Conservation (phyloP, 257 asterid genomes). For the Solanum chmielewskii region DNA sequence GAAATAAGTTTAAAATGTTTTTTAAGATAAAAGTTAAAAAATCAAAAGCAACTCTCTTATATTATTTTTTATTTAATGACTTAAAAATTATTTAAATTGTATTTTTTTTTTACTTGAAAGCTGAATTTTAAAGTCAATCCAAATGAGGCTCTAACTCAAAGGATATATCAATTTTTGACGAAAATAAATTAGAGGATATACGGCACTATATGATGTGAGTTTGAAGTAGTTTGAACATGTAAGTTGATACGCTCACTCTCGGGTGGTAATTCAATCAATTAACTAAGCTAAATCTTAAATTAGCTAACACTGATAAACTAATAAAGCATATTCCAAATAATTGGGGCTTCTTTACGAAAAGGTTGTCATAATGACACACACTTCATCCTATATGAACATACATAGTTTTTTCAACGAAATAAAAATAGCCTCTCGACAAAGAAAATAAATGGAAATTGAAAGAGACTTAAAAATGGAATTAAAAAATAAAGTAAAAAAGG, state of each 20-base stretch:
- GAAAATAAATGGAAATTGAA: neutral
- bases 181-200: too few relatives aligned
- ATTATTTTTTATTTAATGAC: too few relatives aligned
- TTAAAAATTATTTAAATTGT: too few relatives aligned
- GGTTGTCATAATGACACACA: neutral
- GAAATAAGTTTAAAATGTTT: too few relatives aligned
- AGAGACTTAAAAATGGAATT: neutral
- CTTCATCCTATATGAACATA: neutral
- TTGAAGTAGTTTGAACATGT: too few relatives aligned
- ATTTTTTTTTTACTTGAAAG: too few relatives aligned
- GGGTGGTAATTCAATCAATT: neutral
- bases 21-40: too few relatives aligned
- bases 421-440: neutral
- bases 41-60: accelerated
- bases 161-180: too few relatives aligned
- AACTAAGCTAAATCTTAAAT: neutral
- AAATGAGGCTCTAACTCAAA: too few relatives aligned
- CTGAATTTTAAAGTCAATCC: too few relatives aligned
- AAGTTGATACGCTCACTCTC: too few relatives aligned
- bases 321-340: neutral
- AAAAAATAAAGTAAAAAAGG: neutral
- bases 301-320: neutral
- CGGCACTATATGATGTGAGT: too few relatives aligned
- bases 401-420: neutral
- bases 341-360: neutral